Percentiles rank a stretch among this genome's conserved stretches.
Evolutionary conservation across 306 rosid genomes (phyloP).

Genomic region (Fragaria vesca): DNA sequence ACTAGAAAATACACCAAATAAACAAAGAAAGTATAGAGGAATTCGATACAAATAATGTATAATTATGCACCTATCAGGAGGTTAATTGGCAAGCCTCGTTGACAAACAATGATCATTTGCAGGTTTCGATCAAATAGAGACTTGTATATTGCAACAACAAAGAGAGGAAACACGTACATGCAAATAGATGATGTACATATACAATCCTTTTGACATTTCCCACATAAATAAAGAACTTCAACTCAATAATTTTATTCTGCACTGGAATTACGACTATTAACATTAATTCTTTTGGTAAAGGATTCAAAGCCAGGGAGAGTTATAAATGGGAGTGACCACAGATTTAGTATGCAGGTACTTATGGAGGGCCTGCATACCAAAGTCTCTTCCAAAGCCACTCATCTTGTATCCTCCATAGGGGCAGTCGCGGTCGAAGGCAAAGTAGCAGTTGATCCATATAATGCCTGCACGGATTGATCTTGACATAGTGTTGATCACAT

Average conservation of each 20-base stretch:
- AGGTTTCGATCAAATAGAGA: not conserved
- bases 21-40: no score
- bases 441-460: conserved; percentile 81
- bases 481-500: conserved; percentile 75
- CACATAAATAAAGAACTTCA: not conserved
- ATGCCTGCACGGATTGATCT: conserved; percentile 78
- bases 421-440: conserved; percentile 55
- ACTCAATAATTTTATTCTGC: not conserved
- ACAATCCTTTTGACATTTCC: not conserved
- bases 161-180: not conserved
- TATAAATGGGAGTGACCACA: conserved; percentile 71
- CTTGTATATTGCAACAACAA: not conserved
- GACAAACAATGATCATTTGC: not conserved
- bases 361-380: conserved; percentile 54
- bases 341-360: conserved; percentile 75
- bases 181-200: not conserved
- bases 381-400: conserved; percentile 91
- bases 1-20: no score
- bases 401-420: conserved; percentile 79
- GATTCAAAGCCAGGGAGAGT: conserved; percentile 86
- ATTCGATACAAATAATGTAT: no score
- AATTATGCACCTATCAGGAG: no score
- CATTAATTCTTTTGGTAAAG: not conserved
- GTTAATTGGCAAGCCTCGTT: no score
- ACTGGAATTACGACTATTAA: not conserved